Evolutionary conservation across 192 early-diverging fungal species (phyloP), one percentile per base, ranked within the genome.

Genomic region (Chytriomyces sp.): DNA sequence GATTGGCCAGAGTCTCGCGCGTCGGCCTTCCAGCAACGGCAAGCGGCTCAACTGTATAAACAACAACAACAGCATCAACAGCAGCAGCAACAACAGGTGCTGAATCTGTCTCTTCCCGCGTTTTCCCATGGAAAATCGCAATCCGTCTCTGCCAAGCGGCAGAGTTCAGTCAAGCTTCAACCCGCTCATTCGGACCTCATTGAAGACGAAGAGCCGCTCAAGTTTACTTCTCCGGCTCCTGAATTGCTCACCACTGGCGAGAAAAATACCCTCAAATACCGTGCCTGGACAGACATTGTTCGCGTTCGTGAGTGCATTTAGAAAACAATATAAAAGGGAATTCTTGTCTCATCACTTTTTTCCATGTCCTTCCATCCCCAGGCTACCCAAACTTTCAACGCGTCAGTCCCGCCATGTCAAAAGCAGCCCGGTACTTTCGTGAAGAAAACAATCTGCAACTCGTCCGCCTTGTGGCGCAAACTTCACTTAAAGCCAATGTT

Each of bases 281-380:
- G 69, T 10, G 69, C 69, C 13, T 71, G 69, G 69, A 71, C 69
- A 48, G 69, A 71, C 26, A 71, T 71, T 71, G 69, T 71, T 8
- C 49, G 69, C 23, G 35, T 71, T 43, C 69, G 69, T 59, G 44
- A 71, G 69, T 71, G 23, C 23, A 47, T 46, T 68, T 68, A 20
- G 4, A 45, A 45, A 9, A 46, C n/a, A 68, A 45, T 23, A 68
- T 68, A 16, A 20, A 48, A 16, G 5, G 7, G 49, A 6, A 11
- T n/a, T 35, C 11, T 35, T 26, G 11, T 24, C 63, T 64, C 16
- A 64, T 26, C 7, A 7, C 16, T 7, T 26, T 35, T 64, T 64
- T 26, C 10, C 16, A 35, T 64, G 2, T 11, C 57, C 13, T 35
- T 35, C 35, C 35, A 35, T 2, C 35, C 35, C 4, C 50, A 71